phyloP scores from a whole-genome alignment of 2,329 filamentous ascomycete genomes.

The Pyricularia sp. region DNA sequence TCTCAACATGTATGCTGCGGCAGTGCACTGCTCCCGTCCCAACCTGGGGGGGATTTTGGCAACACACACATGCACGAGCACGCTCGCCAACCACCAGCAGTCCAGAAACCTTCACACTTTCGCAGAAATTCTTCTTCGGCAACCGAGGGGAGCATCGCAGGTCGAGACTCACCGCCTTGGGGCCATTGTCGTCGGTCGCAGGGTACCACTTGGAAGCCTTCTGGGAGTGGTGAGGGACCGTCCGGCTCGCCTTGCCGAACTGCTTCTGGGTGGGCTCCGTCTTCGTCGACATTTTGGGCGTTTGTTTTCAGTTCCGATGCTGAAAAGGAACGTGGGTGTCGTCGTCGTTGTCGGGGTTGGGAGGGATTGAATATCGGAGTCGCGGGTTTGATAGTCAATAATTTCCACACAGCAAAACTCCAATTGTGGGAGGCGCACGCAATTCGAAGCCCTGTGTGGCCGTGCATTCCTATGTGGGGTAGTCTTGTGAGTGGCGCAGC shows the following conservation, averaged over 20 bases:
- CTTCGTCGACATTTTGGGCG: conserved; percentile 57
- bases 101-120: neutral
- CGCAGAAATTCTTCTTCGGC: neutral
- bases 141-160: neutral
- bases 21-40: neutral
- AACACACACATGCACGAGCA: neutral
- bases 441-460: conserved; percentile 1
- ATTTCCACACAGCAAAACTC: conserved; percentile 4
- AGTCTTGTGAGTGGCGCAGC: neutral
- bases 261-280: conserved; percentile 68
- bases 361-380: conserved; percentile 1
- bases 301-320: conserved; percentile 1
- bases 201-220: conserved; percentile 99
- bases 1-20: neutral
- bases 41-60: neutral
- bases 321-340: conserved; percentile 6
- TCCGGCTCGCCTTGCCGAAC: conserved; percentile 93
- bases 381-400: neutral
- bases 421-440: conserved; percentile 3
- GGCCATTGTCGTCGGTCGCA: conserved; percentile 76
- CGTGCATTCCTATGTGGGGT: neutral
- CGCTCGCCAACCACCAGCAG: neutral
- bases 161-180: conserved; percentile 75
- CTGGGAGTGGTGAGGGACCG: conserved; percentile 72
- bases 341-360: conserved; percentile 3